phyloP scores from a whole-genome alignment of 1,139 yeast species.

The Blastobotrys illinoisensis region DNA sequence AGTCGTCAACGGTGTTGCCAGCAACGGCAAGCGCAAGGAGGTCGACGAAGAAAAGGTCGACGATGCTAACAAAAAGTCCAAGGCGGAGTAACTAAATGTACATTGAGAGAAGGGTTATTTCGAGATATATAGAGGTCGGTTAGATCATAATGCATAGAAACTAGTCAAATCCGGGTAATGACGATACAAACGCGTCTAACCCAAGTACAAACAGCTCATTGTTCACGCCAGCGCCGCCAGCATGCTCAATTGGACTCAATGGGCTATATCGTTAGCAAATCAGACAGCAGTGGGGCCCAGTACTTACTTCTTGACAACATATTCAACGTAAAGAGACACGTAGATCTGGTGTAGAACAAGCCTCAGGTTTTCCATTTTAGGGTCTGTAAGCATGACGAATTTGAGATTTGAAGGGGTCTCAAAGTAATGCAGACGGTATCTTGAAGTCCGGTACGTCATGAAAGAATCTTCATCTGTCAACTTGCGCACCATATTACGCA shows the following conservation, averaged over 20 bases:
- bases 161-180: conserved; percentile 33
- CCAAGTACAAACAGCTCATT: conserved; percentile 38
- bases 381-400: conserved; percentile 70
- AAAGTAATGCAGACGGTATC: conserved; percentile 69
- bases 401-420: conserved; percentile 78
- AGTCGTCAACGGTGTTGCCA: conserved; percentile 19
- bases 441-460: conserved; percentile 63
- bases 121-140: too few relatives aligned
- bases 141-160: neutral
- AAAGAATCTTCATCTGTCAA: conserved; percentile 52
- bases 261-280: conserved; percentile 22
- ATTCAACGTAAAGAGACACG: conserved; percentile 58
- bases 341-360: conserved; percentile 62
- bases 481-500: conserved; percentile 67
- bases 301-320: conserved; percentile 59
- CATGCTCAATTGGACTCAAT: conserved; percentile 34
- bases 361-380: conserved; percentile 54
- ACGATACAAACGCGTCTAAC: conserved; percentile 35
- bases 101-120: too few relatives aligned
- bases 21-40: conserved; percentile 19
- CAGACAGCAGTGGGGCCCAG: neutral
- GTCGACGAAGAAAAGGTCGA: conserved; percentile 5
- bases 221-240: conserved; percentile 33
- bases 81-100: neutral
- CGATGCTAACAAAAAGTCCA: neutral